These are phyloP conservation scores for Spathaspora jeffriesii DNA, from an alignment of 1,139 yeast genomes.

Conservation along the genomic window DNA sequence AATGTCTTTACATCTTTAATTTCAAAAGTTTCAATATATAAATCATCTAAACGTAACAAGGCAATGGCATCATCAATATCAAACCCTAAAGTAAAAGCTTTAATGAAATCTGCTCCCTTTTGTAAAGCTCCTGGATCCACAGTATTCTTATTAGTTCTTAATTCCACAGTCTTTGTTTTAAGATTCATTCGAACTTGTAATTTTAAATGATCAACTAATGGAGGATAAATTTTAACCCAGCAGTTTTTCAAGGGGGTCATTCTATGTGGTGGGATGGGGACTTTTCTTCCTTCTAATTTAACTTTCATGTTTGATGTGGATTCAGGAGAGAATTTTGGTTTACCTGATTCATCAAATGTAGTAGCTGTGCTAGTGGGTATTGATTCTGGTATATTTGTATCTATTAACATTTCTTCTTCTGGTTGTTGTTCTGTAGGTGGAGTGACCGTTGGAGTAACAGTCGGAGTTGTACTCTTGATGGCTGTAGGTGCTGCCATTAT, in stretches of 20 bases:
- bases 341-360: conserved; percentile 83
- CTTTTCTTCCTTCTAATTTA: conserved; percentile 82
- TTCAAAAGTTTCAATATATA: conserved; percentile 96
- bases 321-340: conserved; percentile 85
- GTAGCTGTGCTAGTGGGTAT: conserved; percentile 42
- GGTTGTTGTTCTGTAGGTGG: conserved; percentile 12
- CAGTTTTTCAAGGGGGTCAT: conserved; percentile 87
- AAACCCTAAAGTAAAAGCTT: conserved; percentile 94
- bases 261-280: conserved; percentile 95
- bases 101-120: conserved; percentile 95
- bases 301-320: conserved; percentile 66
- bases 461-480: conserved; percentile 21
- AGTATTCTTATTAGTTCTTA: conserved; percentile 78
- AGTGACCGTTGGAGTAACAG: conserved; percentile 6
- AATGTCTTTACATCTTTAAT: conserved; percentile 95
- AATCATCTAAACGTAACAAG: conserved; percentile 86
- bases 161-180: conserved; percentile 79
- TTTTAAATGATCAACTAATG: conserved; percentile 91
- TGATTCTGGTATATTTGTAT: conserved; percentile 43
- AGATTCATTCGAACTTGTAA: conserved; percentile 96
- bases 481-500: conserved; percentile 81
- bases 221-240: conserved; percentile 96
- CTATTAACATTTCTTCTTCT: conserved; percentile 74
- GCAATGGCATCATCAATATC: conserved; percentile 98
- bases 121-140: conserved; percentile 94